A percentile compares a stretch with the other conserved stretches of the same genome.
Evolutionary conservation across 2,329 filamentous ascomycete genomes (phyloP).

Genomic region (Stagonosporopsis vannaccii): DNA sequence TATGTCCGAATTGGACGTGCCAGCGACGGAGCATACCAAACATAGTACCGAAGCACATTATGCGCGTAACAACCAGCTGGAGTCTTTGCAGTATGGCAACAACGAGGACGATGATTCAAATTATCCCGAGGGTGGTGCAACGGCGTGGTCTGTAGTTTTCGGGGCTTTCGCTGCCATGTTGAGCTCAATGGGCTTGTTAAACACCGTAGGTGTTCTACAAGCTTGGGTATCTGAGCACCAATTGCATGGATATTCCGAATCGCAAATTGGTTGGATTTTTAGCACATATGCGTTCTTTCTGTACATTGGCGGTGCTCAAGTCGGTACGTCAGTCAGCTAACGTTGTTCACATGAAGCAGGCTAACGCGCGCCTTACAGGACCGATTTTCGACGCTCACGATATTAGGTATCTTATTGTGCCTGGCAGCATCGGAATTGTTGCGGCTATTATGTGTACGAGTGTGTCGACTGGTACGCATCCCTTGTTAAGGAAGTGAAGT

Average conservation of each 20-base stretch:
- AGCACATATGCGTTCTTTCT: conserved; percentile 51
- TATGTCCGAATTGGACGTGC: neutral
- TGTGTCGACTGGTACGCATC: conserved; percentile 26
- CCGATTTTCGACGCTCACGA: conserved; percentile 51
- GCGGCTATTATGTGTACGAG: conserved; percentile 42
- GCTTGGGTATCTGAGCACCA: conserved; percentile 50
- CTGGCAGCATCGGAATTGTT: conserved; percentile 41
- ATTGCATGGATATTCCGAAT: conserved; percentile 43
- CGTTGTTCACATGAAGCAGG: neutral
- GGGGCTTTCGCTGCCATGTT: conserved; percentile 52
- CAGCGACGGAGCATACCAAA: neutral
- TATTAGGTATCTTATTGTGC: conserved; percentile 38
- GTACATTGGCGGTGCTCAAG: conserved; percentile 45
- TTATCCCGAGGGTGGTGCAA: conserved; percentile 52
- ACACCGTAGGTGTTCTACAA: conserved; percentile 51
- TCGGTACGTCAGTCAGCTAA: conserved; percentile 21
- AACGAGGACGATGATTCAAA: conserved; percentile 5
- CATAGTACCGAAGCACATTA: neutral
- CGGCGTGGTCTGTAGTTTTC: conserved; percentile 54
- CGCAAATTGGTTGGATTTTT: conserved; percentile 53
- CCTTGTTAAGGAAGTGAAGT: no score
- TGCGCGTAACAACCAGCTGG: neutral
- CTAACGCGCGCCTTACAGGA: conserved; percentile 27
- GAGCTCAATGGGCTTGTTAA: conserved; percentile 51
- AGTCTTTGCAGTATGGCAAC: conserved; percentile 6